Evolutionary conservation across 257 asterid species (phyloP), one percentile per base, ranked within the genome.

Genomic region (Nicotiana undulata): DNA sequence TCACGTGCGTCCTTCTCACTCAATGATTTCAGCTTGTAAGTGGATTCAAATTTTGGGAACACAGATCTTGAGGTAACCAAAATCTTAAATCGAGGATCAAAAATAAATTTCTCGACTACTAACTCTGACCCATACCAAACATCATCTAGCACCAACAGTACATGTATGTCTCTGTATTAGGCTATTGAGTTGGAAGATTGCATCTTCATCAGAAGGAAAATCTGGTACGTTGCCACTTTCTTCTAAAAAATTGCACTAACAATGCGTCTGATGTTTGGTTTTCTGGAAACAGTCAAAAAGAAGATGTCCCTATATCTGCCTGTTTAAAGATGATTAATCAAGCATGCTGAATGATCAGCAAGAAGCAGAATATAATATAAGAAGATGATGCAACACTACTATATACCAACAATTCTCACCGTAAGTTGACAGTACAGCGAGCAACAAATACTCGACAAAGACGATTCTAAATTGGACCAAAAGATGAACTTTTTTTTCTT

Each of bases 71-170:
- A 84, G 64, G 88, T 86, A 18, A 84, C 86, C 84, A 86, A 56
- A 67, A 86, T 58, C 61, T 82, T 86, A 79, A 75, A 82, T 10
- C 76, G 75, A 22, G 61, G 83, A 59, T 78, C 18, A 9, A 84
- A 64, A 31, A 49, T 75, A 32, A 86, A 67, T 16, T 80, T 46
- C 81, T 82, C 82, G 29, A 86, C 59, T 12, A 84, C 16, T 4
- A 74, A 80, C 5, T 84, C 86, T 46, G 88, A 70, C n/a, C 64
- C 80, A 13, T 63, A 56, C 88, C 86, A 82, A 22, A 86, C 87
- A 82, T 86, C 89, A 61, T 86, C 89, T 49, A 86, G 81, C 63
- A 86, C 89, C 52, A 86, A 76, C 70, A 86, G 65, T 22, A 64
- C 46, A 72, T 29, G 60, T 13, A 16, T 32, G 34, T 56, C 46